Conservation (phyloP, 148 eudicot species). For the Drosera capensis region DNA sequence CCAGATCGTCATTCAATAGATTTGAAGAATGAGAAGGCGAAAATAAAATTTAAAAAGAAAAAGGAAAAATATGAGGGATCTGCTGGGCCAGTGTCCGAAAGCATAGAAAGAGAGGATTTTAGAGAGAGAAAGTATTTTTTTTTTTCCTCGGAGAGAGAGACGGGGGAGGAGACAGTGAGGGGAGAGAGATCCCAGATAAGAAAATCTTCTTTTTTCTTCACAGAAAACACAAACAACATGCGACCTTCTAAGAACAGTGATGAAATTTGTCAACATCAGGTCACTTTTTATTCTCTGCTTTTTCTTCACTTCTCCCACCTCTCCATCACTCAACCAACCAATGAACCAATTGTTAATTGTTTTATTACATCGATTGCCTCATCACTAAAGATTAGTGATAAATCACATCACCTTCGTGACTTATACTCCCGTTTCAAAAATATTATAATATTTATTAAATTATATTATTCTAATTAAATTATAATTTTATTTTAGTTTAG, state of each 20-base stretch:
- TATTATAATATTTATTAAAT: too few species aligned
- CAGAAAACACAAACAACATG: slow-evolving; percentile 95
- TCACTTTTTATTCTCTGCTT: slow-evolving; percentile 64
- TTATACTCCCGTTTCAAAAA: too few species aligned
- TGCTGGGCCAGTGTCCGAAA: slow-evolving; percentile 34
- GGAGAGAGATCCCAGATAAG: slow-evolving; percentile 94
- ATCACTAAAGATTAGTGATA: too few species aligned
- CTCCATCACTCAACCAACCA: slow-evolving; percentile 4
- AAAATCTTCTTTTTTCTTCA: too few species aligned
- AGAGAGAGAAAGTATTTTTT: slow-evolving; percentile 5
- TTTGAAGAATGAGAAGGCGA: slow-evolving; percentile 29
- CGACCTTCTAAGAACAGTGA: slow-evolving; percentile 91
- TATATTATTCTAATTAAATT: too few species aligned
- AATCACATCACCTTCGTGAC: too few species aligned
- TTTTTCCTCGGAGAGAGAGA: too few species aligned
- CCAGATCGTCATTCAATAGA: slow-evolving; percentile 10
- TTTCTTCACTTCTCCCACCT: neutral
- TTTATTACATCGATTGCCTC: too few species aligned
- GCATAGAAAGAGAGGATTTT: neutral
- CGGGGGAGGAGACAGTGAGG: slow-evolving; percentile 15
- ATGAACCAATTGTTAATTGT: too few species aligned
- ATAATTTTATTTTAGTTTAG: too few species aligned
- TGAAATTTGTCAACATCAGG: slow-evolving; percentile 96
- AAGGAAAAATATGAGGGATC: too few species aligned
- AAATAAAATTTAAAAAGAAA: too few species aligned